Evolutionary conservation across 108 stramenopile species (phyloP), one percentile per base, ranked within the genome.

Genomic region (Bacterosira constricta): DNA sequence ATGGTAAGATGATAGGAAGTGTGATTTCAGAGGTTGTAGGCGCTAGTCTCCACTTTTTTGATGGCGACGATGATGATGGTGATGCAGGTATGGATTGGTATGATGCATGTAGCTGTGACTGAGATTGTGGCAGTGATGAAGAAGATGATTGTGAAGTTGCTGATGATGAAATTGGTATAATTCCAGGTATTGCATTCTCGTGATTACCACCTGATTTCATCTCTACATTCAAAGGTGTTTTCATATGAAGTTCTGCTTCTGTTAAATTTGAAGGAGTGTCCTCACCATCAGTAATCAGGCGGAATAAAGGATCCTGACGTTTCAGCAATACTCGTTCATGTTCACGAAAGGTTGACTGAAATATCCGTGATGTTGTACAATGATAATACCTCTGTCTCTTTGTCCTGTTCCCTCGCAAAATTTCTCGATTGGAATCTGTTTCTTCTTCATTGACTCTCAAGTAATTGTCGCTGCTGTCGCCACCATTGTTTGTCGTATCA

Each of bases 271-370:
- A n/a, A n/a, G n/a, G n/a, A n/a, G n/a, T n/a, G 20, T 50, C 50
- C 32, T 31, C 7, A 2, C n/a, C 11, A 18, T 32, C 36, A 62
- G 55, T 20, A 38, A 0, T 26, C 54, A 66, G 53, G 27, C 49
- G 58, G 61, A 61, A 61, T n/a, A 61, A 25, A 17, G 51, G 46
- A 46, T 59, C 82, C 34, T 75, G 81, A 5, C 80, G 72, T 32
- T 71, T 57, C 35, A 88, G 42, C 21, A 83, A 38, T 15, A 88
- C 79, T 49, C 60, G 39, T 54, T 85, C 87, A 49, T 88, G 87
- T 68, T 88, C 87, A 4, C 81, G 75, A 82, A 88, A 88, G 23
- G 62, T 82, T 29, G 61, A 75, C 49, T 53, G 66, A 63, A 81
- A 83, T 21, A 81, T 39, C 50, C 84, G 75, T 21, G 83, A 81